Evolutionary conservation across 1,139 yeast species (phyloP).

Genomic region (Scheffersomyces titani): DNA sequence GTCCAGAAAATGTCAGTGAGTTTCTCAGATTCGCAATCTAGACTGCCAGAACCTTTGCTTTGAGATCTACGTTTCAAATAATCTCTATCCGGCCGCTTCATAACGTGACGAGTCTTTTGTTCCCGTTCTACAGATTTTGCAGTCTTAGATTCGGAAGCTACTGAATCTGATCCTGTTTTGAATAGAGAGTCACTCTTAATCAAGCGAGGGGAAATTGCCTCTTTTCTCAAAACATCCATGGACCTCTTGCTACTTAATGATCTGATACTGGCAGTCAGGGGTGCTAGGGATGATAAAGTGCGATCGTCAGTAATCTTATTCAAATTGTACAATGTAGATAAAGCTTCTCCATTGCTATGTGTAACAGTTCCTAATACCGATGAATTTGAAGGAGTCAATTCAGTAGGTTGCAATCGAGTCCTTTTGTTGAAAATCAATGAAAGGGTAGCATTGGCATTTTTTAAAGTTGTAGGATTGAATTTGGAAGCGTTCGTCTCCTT

Average conservation of each 20-base stretch:
- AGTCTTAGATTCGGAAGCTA: not conserved
- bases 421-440: slow-evolving; percentile 25
- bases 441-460: slow-evolving; percentile 25
- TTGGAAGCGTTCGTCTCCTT: slow-evolving; percentile 1
- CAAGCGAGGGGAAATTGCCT: slow-evolving; percentile 1
- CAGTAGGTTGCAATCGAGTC: slow-evolving; percentile 18
- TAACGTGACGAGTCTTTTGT: not conserved
- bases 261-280: not conserved
- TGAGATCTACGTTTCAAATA: slow-evolving; percentile 2
- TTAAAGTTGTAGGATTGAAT: slow-evolving; percentile 9
- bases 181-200: not conserved
- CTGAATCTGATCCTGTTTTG: not conserved
- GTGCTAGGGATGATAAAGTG: slow-evolving; percentile 1
- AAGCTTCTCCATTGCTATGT: slow-evolving; percentile 31
- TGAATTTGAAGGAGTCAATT: slow-evolving; percentile 34
- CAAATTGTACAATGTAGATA: slow-evolving; percentile 41
- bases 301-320: slow-evolving; percentile 37
- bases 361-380: slow-evolving; percentile 43
- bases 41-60: slow-evolving; percentile 5
- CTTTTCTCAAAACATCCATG: not conserved
- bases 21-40: slow-evolving; percentile 6
- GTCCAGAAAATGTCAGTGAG: slow-evolving; percentile 55
- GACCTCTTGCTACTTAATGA: not conserved
- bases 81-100: not conserved
- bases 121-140: not conserved